A percentile compares a stretch with the other conserved stretches of the same genome.
Conservation (phyloP, 257 asterid species). For the Linaria vulgaris region DNA sequence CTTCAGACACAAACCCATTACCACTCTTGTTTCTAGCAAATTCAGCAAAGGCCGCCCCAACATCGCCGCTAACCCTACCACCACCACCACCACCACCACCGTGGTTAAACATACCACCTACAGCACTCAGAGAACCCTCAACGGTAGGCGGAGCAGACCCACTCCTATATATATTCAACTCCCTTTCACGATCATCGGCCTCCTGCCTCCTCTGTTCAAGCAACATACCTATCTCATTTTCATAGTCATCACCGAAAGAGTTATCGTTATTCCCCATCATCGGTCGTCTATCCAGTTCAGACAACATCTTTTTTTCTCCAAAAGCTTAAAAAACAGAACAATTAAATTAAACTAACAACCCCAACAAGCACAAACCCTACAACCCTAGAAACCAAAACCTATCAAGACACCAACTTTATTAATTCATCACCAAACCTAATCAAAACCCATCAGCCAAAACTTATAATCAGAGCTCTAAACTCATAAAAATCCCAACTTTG, state of each 20-base stretch:
- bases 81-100: constrained; percentile 37
- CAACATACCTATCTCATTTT: constrained; percentile 76
- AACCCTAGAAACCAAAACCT: constrained; percentile 10
- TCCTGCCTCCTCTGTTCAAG: constrained; percentile 78
- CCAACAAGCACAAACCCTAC: constrained; percentile 31
- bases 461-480: constrained; percentile 21
- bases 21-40: constrained; percentile 50
- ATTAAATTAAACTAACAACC: constrained; percentile 2
- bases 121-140: constrained; percentile 88
- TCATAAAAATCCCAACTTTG: constrained; percentile 39
- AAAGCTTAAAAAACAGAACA: constrained; percentile 17
- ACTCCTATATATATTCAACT: constrained; percentile 88
- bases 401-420: constrained; percentile 22
- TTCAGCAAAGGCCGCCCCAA: constrained; percentile 43
- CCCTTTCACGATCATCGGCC: constrained; percentile 81
- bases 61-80: constrained; percentile 25
- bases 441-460: constrained; percentile 29
- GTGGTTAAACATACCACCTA: constrained; percentile 77
- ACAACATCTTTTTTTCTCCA: constrained; percentile 47
- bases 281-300: constrained; percentile 78
- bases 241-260: constrained; percentile 81
- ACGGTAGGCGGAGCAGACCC: constrained; percentile 99
- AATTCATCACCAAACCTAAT: constrained; percentile 18
- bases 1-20: constrained; percentile 76
- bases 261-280: constrained; percentile 67